These are phyloP conservation scores for Pseudopyrenochaeta lycopersici DNA, from an alignment of 2,329 filamentous ascomycete species.

Conservation along the genomic window DNA sequence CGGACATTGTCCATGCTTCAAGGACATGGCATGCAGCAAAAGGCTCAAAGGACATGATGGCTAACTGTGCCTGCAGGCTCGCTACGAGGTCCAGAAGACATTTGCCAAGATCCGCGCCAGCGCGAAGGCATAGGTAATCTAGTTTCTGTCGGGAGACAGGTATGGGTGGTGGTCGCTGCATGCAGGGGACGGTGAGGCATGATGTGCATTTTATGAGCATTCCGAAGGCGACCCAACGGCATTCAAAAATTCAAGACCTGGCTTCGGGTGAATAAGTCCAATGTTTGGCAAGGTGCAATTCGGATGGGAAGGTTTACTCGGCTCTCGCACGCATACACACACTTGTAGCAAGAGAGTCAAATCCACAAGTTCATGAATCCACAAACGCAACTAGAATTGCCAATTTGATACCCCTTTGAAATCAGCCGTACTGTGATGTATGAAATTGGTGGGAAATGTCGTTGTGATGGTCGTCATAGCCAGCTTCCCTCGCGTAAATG, in stretches of 20 bases:
- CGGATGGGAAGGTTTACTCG: slow-evolving; percentile 51
- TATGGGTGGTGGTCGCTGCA: slow-evolving; percentile 40
- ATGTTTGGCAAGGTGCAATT: slow-evolving; percentile 52
- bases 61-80: slow-evolving; percentile 61
- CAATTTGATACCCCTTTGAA: slow-evolving; percentile 45
- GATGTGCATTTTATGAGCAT: slow-evolving; percentile 51
- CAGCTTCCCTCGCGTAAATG: slow-evolving; percentile 37
- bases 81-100: slow-evolving; percentile 97
- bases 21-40: not conserved
- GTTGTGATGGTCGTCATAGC: slow-evolving; percentile 10
- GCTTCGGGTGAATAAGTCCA: slow-evolving; percentile 47
- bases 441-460: slow-evolving; percentile 2
- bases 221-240: slow-evolving; percentile 47
- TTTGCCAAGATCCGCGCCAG: slow-evolving; percentile 78
- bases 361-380: slow-evolving; percentile 51
- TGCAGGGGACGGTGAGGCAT: slow-evolving; percentile 45
- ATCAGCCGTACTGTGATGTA: slow-evolving; percentile 4
- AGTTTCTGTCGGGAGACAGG: slow-evolving; percentile 39
- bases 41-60: slow-evolving; percentile 3
- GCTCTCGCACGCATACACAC: slow-evolving; percentile 47
- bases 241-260: slow-evolving; percentile 52
- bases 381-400: slow-evolving; percentile 45
- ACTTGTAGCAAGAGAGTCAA: slow-evolving; percentile 51
- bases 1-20: not conserved
- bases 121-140: slow-evolving; percentile 49